Evolutionary conservation across 2,329 filamentous ascomycete species (phyloP), one percentile per base, ranked within the genome.

Genomic region (Claviceps sp.): DNA sequence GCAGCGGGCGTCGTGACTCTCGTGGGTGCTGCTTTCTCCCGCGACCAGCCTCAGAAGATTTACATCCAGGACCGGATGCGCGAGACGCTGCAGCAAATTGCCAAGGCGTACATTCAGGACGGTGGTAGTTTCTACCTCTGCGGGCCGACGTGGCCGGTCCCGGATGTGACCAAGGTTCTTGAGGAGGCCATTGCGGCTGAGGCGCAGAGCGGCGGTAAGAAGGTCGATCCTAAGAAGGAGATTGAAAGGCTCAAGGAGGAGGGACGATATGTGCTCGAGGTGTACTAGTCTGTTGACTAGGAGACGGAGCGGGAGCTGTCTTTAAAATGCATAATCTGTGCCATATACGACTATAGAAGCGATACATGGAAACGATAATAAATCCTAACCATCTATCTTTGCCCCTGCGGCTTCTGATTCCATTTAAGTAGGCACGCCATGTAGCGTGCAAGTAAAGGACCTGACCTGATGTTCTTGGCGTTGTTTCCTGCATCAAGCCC

Each of bases 51-150:
- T 16, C 78, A 96, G 74, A 98, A 98, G 82, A 95, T 98, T 58
- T 98, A 98, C 72, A 98, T 98, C 64, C 93, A 98, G 75, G 93
- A 98, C 67, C 82, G 90, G 59, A 98, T 98, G 93, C 78, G 93
- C 53, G 78, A 97, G 78, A 89, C 85, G 0, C 72, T 97, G 54
- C 72, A 75, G 45, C 84, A 93, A 56, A 94, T 98, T 57, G 78
- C 89, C 54, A 74, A 89, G 69, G 86, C 89, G 0, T 97, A 97
- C 68, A 81, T 96, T 58, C 74, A 83, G 62, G 81, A 96, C 59
- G 85, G 93, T 61, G 93, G 93, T 52, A 84, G 85, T 37, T 98
- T 98, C 73, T 98, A 98, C 71, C 84, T 98, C 18, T 98, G 93
- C 67, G 93, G 93, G 45, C 93, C 93, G 34, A 98, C 93, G 1